phyloP scores from a whole-genome alignment of 2,329 filamentous ascomycete genomes.

The Aureobasidium musti region DNA sequence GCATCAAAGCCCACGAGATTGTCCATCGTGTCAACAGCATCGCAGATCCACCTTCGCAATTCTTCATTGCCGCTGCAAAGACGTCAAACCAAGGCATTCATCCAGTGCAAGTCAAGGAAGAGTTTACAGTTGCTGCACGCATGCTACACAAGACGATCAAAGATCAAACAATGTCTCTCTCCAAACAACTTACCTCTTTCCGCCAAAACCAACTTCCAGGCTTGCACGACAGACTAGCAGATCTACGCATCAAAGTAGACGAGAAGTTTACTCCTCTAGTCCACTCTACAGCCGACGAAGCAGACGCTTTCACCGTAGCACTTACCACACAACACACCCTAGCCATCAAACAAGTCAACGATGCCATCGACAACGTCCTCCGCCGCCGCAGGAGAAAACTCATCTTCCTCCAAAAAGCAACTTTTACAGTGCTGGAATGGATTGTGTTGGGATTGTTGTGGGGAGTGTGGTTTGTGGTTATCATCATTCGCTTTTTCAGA shows the following conservation, averaged over 20 bases:
- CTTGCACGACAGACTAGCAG: conserved; percentile 55
- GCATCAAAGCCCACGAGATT: conserved; percentile 87
- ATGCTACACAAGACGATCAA: conserved; percentile 53
- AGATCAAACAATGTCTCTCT: conserved; percentile 33
- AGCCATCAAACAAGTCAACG: conserved; percentile 76
- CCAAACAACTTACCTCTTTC: conserved; percentile 33
- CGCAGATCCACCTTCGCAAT: conserved; percentile 35
- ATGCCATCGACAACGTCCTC: conserved; percentile 69
- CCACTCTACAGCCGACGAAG: conserved; percentile 70
- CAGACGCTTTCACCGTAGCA: conserved; percentile 75
- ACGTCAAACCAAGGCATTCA: conserved; percentile 48
- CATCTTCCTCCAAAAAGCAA: conserved; percentile 71
- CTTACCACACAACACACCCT: conserved; percentile 75
- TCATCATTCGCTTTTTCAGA: conserved; percentile 67
- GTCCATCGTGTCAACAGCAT: conserved; percentile 61
- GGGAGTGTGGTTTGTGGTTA: conserved; percentile 89
- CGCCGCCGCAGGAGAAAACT: conserved; percentile 72
- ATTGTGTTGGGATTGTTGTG: conserved; percentile 85
- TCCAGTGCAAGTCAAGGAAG: conserved; percentile 53
- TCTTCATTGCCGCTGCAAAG: conserved; percentile 43
- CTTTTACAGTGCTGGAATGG: conserved; percentile 87
- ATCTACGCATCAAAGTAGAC: conserved; percentile 51
- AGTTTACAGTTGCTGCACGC: conserved; percentile 57
- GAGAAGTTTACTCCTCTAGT: conserved; percentile 61
- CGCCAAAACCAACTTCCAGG: conserved; percentile 47